Percentiles rank a stretch among this genome's conserved stretches.
These are phyloP conservation scores for Calonectria naviculata DNA, from an alignment of 2,329 filamentous ascomycete genomes.

Conservation along the genomic window DNA sequence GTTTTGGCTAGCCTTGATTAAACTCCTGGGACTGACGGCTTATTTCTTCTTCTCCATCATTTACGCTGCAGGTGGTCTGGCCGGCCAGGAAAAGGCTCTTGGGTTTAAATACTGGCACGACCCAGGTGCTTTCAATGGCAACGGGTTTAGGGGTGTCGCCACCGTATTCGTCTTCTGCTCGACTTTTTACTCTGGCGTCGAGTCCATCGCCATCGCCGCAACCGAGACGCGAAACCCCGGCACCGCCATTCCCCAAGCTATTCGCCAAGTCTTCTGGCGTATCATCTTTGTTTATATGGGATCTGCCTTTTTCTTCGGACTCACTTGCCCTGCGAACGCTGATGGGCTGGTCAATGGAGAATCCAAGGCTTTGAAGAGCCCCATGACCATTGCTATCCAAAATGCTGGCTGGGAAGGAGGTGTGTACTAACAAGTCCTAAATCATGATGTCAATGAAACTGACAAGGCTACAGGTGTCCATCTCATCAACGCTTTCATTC, in stretches of 20 bases:
- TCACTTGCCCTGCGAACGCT: conserved; percentile 78
- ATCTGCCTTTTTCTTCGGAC: conserved; percentile 78
- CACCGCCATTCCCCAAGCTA: conserved; percentile 66
- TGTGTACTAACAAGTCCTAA: conserved; percentile 3
- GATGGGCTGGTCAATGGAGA: conserved; percentile 69
- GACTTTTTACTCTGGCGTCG: conserved; percentile 77
- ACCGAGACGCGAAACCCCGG: conserved; percentile 70
- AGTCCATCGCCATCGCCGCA: conserved; percentile 71
- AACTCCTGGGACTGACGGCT: conserved; percentile 75
- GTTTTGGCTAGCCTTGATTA: conserved; percentile 81
- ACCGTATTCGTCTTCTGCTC: conserved; percentile 77
- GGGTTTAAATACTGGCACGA: conserved; percentile 79
- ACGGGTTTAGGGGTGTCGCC: conserved; percentile 75
- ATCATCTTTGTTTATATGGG: conserved; percentile 76
- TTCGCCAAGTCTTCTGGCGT: conserved; percentile 70
- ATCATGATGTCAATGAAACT: neutral
- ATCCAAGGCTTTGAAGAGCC: conserved; percentile 74
- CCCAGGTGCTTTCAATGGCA: conserved; percentile 74
- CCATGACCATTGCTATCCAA: conserved; percentile 79
- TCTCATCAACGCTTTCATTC: conserved; percentile 82
- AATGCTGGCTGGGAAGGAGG: conserved; percentile 80
- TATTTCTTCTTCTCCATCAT: conserved; percentile 81
- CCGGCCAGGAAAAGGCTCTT: conserved; percentile 66
- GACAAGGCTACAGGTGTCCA: conserved; percentile 60
- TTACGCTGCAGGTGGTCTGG: conserved; percentile 75